Evolutionary conservation across 495 filamentous ascomycete genomes (phyloP), one percentile per base, ranked within the genome.

Genomic region (Podospora pseudocomata): DNA sequence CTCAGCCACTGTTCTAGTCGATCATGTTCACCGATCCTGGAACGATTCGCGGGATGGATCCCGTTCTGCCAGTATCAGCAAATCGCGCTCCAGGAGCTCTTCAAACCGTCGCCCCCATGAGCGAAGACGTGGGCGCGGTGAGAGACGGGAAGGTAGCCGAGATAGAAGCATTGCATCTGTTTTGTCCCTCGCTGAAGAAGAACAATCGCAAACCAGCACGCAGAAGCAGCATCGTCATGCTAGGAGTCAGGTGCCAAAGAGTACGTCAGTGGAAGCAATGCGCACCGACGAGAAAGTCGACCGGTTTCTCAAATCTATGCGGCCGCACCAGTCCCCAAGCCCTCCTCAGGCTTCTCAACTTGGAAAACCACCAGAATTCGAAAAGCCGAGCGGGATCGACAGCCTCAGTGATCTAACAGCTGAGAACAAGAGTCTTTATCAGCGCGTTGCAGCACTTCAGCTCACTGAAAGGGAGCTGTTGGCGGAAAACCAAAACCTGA

Each of bases 391-490:
- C 1, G 56, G 18, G 3, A 55, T 60, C 53, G 30, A 27, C 7
- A 30, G 55, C 19, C 34, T 65, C 5, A 30, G 26, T 13, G 63
- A 71, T 28, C 39, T 74, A 2, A 20, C 63, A n/a, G 64, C 60
- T 23, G 69, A 71, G 55, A 74, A 71, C 39, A 19, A 53, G 1
- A 62, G 65, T 11, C 39, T 74, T 5, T 66, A 74, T 16, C 67
- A 74, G 54, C 67, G 72, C 0, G 63, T 74, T 5, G 60, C 70
- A 2, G 62, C 60, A 5, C 16, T 74, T 27, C 67, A 71, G n/a
- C 69, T 62, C 34, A 71, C 56, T 7, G 72, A 74, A 55, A 60
- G 68, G 26, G 65, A 69, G 9, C 63, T 74, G 2, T 39, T 65
- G 0, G 63, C 66, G 19, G 66, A 69, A 28, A 73, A 71, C 49